Evolutionary conservation across 208 protist species (phyloP), one percentile per base, ranked within the genome.

Genomic region (Phytomonas francai): DNA sequence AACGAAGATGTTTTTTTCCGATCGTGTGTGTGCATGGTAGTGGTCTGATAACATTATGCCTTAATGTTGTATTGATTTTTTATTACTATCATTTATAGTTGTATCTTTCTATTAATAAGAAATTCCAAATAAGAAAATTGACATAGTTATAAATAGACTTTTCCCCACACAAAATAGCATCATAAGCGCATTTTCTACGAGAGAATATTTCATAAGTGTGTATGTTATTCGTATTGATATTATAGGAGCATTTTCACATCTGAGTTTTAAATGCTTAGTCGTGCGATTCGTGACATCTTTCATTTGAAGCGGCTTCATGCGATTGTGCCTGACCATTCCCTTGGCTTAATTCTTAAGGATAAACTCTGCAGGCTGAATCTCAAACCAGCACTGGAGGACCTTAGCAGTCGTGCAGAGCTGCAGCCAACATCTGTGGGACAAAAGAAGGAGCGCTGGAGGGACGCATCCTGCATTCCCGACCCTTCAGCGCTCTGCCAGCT

Each of bases 311-410:
- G 81, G n/a, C 76, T 93, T 54, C 87, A 95, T 70, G 74, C 74
- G 45, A 65, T 90, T 22, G 29, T 92, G 30, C 73, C 74, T 0
- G 87, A 92, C 57, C 72, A 81, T 7, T 78, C 76, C 39, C 85
- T 95, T 32, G 78, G 77, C 4, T 66, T 84, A 31, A 80, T 77
- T 2, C 75, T 95, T n/a, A 81, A 81, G 60, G 79, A 77, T 36
- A 95, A 91, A 67, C 74, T 95, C 0, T 74, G 70, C 31, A 71
- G 82, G 4, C 76, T 95, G 42, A 82, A 88, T n/a, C 73, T 95
- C 32, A 65, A 81, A 70, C 78, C 82, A 19, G 78, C 81, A 0
- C 70, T 91, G 6, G 63, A 71, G 49, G 69, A 79, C 36, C 63
- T 87, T 0, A 71, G 77, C 56, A 58, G 61, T 19, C 65, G 39